Evolutionary conservation across 164 flowering plant species (phyloP).

Genomic region (Nelumbo lutea): DNA sequence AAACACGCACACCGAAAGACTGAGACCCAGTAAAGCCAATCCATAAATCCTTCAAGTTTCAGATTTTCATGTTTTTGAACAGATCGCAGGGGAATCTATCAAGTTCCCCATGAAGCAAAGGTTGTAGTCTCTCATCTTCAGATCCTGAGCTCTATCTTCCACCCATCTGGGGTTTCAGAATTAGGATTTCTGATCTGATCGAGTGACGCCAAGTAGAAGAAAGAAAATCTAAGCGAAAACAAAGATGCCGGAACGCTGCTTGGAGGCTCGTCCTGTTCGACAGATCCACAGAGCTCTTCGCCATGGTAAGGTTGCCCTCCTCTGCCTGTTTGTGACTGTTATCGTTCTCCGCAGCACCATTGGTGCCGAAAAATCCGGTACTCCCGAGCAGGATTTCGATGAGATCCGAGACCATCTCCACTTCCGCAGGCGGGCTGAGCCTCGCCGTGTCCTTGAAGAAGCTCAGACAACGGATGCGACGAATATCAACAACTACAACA

Average conservation of each 20-base stretch:
- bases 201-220: not conserved
- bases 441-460: slow-evolving; percentile 60
- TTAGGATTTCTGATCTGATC: not conserved
- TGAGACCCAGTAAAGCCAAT: no score
- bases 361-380: slow-evolving; percentile 82
- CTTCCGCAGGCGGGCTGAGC: slow-evolving; percentile 36
- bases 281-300: slow-evolving; percentile 52
- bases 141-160: not conserved
- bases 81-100: not conserved
- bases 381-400: slow-evolving; percentile 65
- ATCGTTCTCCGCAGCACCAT: slow-evolving; percentile 74
- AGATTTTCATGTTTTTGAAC: not conserved
- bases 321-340: slow-evolving; percentile 64
- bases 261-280: slow-evolving; percentile 43
- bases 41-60: not conserved
- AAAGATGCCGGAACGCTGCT: slow-evolving; percentile 36
- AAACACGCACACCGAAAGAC: not conserved
- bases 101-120: not conserved
- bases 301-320: slow-evolving; percentile 49
- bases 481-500: slow-evolving; percentile 25
- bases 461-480: slow-evolving; percentile 20
- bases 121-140: not conserved
- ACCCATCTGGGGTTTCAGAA: not conserved
- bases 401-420: slow-evolving; percentile 48
- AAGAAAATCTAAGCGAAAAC: not conserved